phyloP scores from a whole-genome alignment of 1,284 basidiomycete genomes.

The Marasmius fiardii region DNA sequence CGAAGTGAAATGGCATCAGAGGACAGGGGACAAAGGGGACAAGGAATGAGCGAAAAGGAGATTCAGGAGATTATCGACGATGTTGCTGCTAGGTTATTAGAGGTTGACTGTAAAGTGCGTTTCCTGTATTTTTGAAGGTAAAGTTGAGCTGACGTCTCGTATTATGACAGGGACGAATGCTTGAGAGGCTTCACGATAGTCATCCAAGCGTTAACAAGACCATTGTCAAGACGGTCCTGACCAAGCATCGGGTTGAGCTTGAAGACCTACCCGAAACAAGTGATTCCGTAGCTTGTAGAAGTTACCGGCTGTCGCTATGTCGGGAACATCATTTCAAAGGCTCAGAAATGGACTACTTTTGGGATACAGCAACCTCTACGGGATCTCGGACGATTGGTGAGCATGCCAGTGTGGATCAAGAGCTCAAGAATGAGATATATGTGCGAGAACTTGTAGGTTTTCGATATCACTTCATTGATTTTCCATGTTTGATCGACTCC shows the following conservation, averaged over 20 bases:
- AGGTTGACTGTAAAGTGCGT: constrained; percentile 60
- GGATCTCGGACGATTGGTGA: background rate
- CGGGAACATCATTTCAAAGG: constrained; percentile 29
- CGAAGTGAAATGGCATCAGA: constrained; percentile 28
- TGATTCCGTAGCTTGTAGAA: constrained; percentile 37
- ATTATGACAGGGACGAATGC: constrained; percentile 52
- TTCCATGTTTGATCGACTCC: constrained; percentile 6
- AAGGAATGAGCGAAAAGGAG: constrained; percentile 39
- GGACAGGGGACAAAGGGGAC: constrained; percentile 33
- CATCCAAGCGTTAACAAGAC: constrained; percentile 37
- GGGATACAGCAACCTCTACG: constrained; percentile 1
- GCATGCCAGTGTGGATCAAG: background rate
- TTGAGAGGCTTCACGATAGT: constrained; percentile 51
- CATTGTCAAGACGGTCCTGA: constrained; percentile 41
- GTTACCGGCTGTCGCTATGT: constrained; percentile 47
- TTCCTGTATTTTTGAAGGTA: background rate
- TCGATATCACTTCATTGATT: constrained; percentile 8
- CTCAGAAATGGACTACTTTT: constrained; percentile 12
- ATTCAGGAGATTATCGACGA: constrained; percentile 46
- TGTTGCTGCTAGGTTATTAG: constrained; percentile 52
- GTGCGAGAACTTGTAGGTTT: constrained; percentile 29
- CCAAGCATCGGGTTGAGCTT: constrained; percentile 46
- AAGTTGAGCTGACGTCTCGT: background rate
- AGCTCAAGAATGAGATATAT: constrained; percentile 5
- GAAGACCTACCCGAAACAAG: constrained; percentile 53